Percentiles rank a stretch among this genome's conserved stretches.
These are phyloP conservation scores for Paracorniculantispora psalliotae DNA, from an alignment of 2,329 filamentous ascomycete genomes.

Conservation along the genomic window DNA sequence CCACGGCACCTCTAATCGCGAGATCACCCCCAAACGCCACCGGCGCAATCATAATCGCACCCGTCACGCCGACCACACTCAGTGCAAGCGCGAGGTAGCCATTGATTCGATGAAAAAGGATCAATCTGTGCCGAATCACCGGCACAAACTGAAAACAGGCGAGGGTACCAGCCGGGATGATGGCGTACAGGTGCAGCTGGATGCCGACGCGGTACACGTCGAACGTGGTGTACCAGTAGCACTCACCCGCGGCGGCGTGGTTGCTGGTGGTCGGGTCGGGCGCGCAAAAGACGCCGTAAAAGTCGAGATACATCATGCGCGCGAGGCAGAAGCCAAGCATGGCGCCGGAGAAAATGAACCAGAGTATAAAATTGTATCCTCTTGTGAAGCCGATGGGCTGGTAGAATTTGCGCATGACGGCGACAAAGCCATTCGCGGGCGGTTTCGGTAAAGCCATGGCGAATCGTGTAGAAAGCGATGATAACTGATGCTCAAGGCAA, in stretches of 20 bases:
- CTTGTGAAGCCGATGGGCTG: conserved; percentile 18
- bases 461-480: neutral
- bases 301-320: conserved; percentile 42
- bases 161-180: conserved; percentile 39
- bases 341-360: conserved; percentile 34
- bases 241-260: conserved; percentile 31
- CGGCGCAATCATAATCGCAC: conserved; percentile 46
- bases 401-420: conserved; percentile 18
- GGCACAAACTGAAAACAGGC: conserved; percentile 44
- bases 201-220: conserved; percentile 33
- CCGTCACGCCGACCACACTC: conserved; percentile 37
- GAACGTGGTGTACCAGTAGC: conserved; percentile 29
- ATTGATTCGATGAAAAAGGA: conserved; percentile 53
- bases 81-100: conserved; percentile 52
- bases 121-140: conserved; percentile 36
- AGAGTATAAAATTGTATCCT: conserved; percentile 18
- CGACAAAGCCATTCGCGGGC: conserved; percentile 17
- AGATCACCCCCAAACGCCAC: conserved; percentile 48
- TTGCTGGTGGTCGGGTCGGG: neutral
- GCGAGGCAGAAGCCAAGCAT: conserved; percentile 44
- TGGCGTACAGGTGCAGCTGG: conserved; percentile 36
- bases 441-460: neutral
- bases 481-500: too few relatives aligned
- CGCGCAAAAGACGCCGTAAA: conserved; percentile 30
- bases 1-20: conserved; percentile 38